Conservation (phyloP, 495 filamentous ascomycete species). For the Astrothelium subdiscretum region DNA sequence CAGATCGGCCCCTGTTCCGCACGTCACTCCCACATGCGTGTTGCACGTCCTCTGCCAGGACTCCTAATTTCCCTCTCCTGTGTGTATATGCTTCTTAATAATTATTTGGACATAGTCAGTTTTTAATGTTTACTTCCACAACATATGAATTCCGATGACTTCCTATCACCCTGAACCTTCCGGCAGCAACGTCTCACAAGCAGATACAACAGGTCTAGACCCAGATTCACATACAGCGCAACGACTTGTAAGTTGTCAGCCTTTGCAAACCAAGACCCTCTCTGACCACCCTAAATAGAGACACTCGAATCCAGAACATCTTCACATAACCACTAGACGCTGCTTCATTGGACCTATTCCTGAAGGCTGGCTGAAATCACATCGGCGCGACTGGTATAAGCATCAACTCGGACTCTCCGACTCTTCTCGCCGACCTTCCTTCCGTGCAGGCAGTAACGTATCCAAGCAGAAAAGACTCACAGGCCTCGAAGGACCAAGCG, state of each 20-base stretch:
- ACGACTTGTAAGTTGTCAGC: constrained; percentile 35
- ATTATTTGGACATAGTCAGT: neutral
- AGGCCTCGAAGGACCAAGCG: constrained; percentile 31
- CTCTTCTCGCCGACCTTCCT: constrained; percentile 43
- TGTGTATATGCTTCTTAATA: neutral
- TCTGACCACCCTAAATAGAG: constrained; percentile 28
- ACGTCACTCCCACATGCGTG: neutral
- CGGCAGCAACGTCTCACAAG: neutral
- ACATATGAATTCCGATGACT: neutral
- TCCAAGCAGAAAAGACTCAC: constrained; percentile 32
- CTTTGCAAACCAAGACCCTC: neutral
- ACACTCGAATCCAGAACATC: constrained; percentile 50
- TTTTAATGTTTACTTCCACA: neutral
- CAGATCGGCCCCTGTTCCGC: neutral
- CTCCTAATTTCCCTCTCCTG: neutral
- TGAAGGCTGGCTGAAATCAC: constrained; percentile 54
- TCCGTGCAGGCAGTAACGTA: constrained; percentile 37
- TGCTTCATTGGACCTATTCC: constrained; percentile 61
- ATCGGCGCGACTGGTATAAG: constrained; percentile 53
- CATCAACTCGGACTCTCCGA: constrained; percentile 44
- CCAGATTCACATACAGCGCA: constrained; percentile 41
- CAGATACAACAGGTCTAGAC: constrained; percentile 13
- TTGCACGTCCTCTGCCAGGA: neutral
- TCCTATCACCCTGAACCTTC: neutral
- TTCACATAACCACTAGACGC: constrained; percentile 50